Percentiles rank a stretch among this genome's conserved stretches.
phyloP scores from a whole-genome alignment of 2,329 filamentous ascomycete genomes.

The Penicillium sp. region DNA sequence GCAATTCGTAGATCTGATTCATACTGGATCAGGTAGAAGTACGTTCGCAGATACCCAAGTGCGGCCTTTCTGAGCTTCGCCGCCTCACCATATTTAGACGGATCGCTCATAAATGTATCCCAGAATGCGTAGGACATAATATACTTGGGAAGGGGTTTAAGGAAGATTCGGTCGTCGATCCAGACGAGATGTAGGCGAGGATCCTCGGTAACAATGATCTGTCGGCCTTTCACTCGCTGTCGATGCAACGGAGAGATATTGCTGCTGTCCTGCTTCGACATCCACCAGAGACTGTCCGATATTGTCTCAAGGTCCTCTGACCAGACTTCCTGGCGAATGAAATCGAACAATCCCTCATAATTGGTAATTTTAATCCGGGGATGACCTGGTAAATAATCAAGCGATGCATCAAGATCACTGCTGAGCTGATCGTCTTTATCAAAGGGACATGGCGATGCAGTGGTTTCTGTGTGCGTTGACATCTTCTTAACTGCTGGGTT shows the following conservation, averaged over 20 bases:
- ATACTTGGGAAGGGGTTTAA: conserved; percentile 35
- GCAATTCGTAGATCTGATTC: conserved; percentile 26
- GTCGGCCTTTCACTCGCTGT: conserved; percentile 10
- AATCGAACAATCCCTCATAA: background rate
- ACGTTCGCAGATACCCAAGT: conserved; percentile 16
- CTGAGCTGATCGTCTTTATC: conserved; percentile 6
- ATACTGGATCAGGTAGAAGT: conserved; percentile 15
- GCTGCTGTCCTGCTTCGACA: conserved; percentile 5
- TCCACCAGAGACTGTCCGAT: conserved; percentile 6
- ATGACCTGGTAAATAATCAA: conserved; percentile 7
- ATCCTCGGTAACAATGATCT: conserved; percentile 29
- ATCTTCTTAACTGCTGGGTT: background rate
- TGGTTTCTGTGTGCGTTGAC: background rate
- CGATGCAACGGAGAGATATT: conserved; percentile 6
- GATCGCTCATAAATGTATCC: conserved; percentile 2
- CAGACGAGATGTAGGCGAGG: conserved; percentile 31
- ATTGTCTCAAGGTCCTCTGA: conserved; percentile 10
- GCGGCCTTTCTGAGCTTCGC: conserved; percentile 4
- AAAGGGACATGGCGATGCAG: conserved; percentile 3
- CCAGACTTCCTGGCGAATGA: conserved; percentile 3
- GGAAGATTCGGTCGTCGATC: conserved; percentile 25
- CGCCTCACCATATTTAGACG: background rate
- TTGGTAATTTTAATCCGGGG: conserved; percentile 49
- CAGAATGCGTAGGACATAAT: conserved; percentile 10
- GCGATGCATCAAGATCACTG: conserved; percentile 3